phyloP scores from a whole-genome alignment of 2,329 filamentous ascomycete genomes.

The Aspergillus tubingensis region DNA sequence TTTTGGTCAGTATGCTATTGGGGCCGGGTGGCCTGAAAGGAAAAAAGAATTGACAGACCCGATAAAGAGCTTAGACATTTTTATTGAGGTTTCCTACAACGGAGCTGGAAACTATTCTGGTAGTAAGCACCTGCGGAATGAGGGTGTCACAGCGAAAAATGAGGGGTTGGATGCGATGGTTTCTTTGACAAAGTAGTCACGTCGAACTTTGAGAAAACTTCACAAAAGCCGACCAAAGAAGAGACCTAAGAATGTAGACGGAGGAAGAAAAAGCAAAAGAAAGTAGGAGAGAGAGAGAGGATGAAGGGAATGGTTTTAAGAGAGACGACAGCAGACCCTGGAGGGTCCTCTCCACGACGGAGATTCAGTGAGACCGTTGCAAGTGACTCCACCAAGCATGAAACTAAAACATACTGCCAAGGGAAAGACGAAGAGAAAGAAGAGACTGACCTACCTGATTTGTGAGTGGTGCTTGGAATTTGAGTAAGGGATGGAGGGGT shows the following conservation, averaged over 20 bases:
- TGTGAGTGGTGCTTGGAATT: neutral
- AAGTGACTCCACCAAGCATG: neutral
- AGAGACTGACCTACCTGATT: neutral
- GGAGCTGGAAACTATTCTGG: neutral
- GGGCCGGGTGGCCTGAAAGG: constrained; percentile 19
- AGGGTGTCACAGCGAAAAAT: neutral
- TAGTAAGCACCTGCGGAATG: constrained; percentile 11
- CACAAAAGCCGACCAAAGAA: neutral
- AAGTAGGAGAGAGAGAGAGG: neutral
- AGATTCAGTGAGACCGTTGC: neutral
- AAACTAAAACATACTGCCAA: neutral
- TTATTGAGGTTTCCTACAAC: constrained; percentile 27
- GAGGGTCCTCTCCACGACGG: constrained; percentile 1
- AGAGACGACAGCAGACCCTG: constrained; percentile 2
- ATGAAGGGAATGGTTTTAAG: neutral
- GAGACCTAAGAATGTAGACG: no score
- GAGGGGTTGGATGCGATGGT: neutral
- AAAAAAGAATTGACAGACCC: constrained; percentile 18
- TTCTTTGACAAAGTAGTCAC: neutral
- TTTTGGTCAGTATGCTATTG: constrained; percentile 10
- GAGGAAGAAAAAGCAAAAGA: neutral
- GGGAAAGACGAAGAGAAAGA: no score
- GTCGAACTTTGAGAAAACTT: neutral
- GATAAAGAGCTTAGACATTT: constrained; percentile 84
- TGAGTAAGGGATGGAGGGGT: neutral